Conservation (phyloP, 306 rosid genomes). For the Sechiopsis laciniata region DNA sequence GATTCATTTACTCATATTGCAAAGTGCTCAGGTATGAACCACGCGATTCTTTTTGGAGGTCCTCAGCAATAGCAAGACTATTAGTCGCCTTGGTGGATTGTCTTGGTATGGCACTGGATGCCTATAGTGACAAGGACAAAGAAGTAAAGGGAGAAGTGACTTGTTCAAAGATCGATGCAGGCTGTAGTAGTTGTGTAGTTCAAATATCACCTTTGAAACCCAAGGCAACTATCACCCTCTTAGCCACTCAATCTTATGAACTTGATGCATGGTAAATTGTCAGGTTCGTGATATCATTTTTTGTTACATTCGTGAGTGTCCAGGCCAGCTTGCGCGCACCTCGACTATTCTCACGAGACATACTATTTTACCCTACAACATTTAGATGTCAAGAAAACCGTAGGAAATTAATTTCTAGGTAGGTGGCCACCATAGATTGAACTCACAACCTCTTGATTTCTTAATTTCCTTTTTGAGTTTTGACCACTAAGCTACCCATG, state of each 20-base stretch:
- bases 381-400: too few species aligned
- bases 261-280: not conserved
- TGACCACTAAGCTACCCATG: too few species aligned
- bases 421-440: too few species aligned
- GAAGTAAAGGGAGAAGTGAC: conserved; percentile 1
- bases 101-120: not conserved
- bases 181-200: not conserved
- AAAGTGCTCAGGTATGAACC: not conserved
- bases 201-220: not conserved
- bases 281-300: not conserved
- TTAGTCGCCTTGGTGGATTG: not conserved
- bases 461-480: too few species aligned
- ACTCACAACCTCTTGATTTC: too few species aligned
- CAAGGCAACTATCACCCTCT: not conserved
- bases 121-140: not conserved
- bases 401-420: too few species aligned
- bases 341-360: too few species aligned
- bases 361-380: too few species aligned
- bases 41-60: not conserved
- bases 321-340: too few species aligned
- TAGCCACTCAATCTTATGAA: not conserved
- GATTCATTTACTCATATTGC: not conserved
- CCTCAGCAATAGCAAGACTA: not conserved
- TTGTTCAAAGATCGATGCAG: not conserved
- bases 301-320: too few species aligned